Base-by-base conservation (phyloP, 345 rosid genomes). In the Cardamine resedifolia region DNA sequence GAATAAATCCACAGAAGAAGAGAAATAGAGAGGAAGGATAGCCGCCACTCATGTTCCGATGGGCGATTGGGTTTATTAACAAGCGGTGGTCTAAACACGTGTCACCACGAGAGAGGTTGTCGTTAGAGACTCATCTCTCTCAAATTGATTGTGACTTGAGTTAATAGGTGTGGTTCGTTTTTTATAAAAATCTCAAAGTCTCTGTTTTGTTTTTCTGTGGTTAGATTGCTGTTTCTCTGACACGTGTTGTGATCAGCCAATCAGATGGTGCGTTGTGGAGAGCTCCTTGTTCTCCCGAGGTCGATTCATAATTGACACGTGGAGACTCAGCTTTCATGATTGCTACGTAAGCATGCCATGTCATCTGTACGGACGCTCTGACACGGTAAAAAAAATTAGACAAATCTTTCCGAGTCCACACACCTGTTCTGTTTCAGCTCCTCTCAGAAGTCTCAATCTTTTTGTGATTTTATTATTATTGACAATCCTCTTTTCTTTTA, bases 71-170 rank as follows among this genome's bases (percentile, higher is more conserved):
- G 47, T 21, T 62, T 23, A 2, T 21, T 31, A 64, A 76, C 44
- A 43, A 76, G 60, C 60, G 66, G 75, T 76, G 75, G 26, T 63
- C 47, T 63, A 63, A 20, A 78, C 82, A 73, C 79, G 86, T 81
- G 85, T 71, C 59, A 71, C 59, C 82, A 83, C 72, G 82, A 74
- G 85, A 82, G 57, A 77, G 70, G 75, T 33, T 70, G 3, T 45
- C 21, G 28, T 56, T 62, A 68, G 48, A 48, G 71, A 76, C 71
- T 64, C 78, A 59, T 58, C 62, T 23, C 30, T 58, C 64, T 45
- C 79, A 45, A 61, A 16, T 26, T 62, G 75, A 68, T 69, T 44
- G 74, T 51, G 57, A 51, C 65, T 31, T 15, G 9, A 30, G 47
- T 41, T n/a, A 30, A 36, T 5, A 50, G 34, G 47, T 73, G 15